These are phyloP conservation scores for Pelargonium nanum DNA, from an alignment of 345 rosid genomes.

Conservation along the genomic window DNA sequence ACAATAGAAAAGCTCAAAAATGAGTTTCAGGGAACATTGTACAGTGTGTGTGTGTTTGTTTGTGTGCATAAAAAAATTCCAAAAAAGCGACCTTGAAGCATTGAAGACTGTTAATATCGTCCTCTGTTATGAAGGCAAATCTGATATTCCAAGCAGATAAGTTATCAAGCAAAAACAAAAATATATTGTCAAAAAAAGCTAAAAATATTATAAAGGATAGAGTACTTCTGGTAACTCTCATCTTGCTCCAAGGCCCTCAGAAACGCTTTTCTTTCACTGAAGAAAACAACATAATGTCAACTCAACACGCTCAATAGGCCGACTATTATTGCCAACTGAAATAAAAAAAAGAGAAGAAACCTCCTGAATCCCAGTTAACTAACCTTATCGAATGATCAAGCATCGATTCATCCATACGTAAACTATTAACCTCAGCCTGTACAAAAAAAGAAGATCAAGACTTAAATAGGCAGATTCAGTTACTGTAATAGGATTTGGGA, in stretches of 20 bases:
- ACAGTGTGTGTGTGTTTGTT: too few species aligned
- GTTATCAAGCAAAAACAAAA: slow-evolving; percentile 6
- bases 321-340: background rate
- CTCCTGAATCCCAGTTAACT: slow-evolving; percentile 12
- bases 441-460: slow-evolving; percentile 2
- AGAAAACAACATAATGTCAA: slow-evolving; percentile 14
- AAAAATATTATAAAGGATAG: background rate
- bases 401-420: slow-evolving; percentile 40
- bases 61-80: too few species aligned
- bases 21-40: slow-evolving; percentile 1
- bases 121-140: slow-evolving; percentile 49
- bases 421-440: slow-evolving; percentile 47
- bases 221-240: slow-evolving; percentile 34
- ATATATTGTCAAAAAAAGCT: background rate
- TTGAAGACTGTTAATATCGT: slow-evolving; percentile 48
- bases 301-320: background rate
- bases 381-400: slow-evolving; percentile 58
- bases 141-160: slow-evolving; percentile 21
- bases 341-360: slow-evolving; percentile 4
- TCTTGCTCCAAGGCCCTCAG: slow-evolving; percentile 42
- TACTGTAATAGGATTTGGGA: background rate
- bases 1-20: background rate
- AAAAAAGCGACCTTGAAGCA: slow-evolving; percentile 47
- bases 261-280: slow-evolving; percentile 49
- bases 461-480: background rate